Evolutionary conservation across 306 rosid genomes (phyloP), one percentile per base, ranked within the genome.

Genomic region (Trichosanthes truncata): DNA sequence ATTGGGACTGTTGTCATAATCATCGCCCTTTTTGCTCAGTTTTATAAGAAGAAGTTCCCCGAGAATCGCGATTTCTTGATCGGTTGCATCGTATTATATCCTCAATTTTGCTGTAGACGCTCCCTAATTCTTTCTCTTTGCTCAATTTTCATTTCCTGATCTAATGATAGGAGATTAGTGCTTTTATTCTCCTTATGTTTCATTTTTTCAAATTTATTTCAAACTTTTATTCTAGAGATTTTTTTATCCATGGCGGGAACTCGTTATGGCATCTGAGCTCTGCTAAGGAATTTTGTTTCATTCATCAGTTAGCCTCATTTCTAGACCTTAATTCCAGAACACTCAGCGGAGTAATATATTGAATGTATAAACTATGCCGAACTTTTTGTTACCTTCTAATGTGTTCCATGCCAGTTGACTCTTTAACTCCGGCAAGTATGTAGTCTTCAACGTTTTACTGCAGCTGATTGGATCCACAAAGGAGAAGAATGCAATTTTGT

Each of bases 11-110:
- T 90, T 29, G 83, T 94, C 49, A 92, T 94, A 20, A 85, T 84
- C 80, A 86, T 94, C 77, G 98, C 97, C 49, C 90, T 92, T 13
- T 82, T 90, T 7, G 97, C 97, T 55, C 98, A 94, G 78, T 94
- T 94, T 65, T 92, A 94, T 90, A 94, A 89, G 80, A 92, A 94
- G 83, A 90, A 92, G 86, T 94, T 92, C 66, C 96, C 98, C 20
- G 98, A 92, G 81, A 94, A 92, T 78, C 85, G 86, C 43, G 89
- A 94, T 65, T 94, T 94, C 52, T 92, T 94, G 80, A 78, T 94
- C 72, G 87, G 78, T 23, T 94, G 96, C 92, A 94, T 92, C 82
- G 88, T 78, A 26, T 90, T 88, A 90, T 92, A 94, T 94, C 98
- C 98, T 90, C 74, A 4, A 55, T 15, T 51, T 51, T 51, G 5